Conservation (phyloP, 805 yeast genomes). For the Pichia californica region DNA sequence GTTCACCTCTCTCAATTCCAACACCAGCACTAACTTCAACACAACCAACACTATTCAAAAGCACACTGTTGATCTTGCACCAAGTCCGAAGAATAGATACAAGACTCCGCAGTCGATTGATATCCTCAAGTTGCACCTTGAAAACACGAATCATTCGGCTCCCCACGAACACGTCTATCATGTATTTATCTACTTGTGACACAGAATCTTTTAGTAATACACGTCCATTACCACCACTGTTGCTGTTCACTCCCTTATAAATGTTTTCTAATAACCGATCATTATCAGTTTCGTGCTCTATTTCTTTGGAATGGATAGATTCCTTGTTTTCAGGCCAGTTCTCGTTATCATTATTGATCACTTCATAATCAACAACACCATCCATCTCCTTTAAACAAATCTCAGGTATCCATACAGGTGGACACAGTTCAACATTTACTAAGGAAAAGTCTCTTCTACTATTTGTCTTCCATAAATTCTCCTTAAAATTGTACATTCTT, state of each 20-base stretch:
- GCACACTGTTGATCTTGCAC: conserved; percentile 22
- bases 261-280: too few relatives aligned
- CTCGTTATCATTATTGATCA: conserved; percentile 21
- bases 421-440: conserved; percentile 25
- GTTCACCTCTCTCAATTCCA: background rate
- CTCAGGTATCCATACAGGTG: conserved; percentile 30
- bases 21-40: too few relatives aligned
- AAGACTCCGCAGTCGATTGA: conserved; percentile 17
- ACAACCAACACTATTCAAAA: conserved; percentile 14
- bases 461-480: background rate
- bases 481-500: background rate
- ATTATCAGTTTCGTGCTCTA: too few relatives aligned
- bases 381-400: conserved; percentile 19
- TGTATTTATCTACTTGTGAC: too few relatives aligned
- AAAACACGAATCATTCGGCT: conserved; percentile 25
- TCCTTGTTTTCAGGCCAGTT: conserved; percentile 15
- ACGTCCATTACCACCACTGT: conserved; percentile 2
- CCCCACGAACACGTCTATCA: conserved; percentile 22
- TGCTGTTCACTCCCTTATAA: too few relatives aligned
- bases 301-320: too few relatives aligned
- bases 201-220: background rate
- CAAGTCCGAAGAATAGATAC: conserved; percentile 22
- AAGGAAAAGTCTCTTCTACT: conserved; percentile 11
- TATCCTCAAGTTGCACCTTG: conserved; percentile 21
- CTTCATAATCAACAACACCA: conserved; percentile 20